Evolutionary conservation across 768 basidiomycete species (phyloP).

Genomic region (Boletus reticulatus): DNA sequence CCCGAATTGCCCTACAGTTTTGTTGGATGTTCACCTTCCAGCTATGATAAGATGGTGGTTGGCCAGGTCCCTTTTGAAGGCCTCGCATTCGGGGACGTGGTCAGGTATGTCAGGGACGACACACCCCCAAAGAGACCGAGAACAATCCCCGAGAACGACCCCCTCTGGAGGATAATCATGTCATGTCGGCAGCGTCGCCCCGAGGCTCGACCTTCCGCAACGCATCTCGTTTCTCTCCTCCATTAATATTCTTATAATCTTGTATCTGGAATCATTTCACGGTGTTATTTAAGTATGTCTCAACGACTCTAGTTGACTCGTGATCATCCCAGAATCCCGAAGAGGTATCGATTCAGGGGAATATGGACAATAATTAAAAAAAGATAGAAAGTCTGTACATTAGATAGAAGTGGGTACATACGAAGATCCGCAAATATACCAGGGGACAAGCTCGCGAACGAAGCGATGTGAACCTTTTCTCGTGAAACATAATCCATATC

Average conservation of each 20-base stretch:
- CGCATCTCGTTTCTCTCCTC: not conserved
- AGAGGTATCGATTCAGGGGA: conserved; percentile 5
- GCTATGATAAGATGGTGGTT: conserved; percentile 16
- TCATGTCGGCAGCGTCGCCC: conserved; percentile 11
- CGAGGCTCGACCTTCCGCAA: conserved; percentile 15
- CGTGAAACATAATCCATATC: not conserved
- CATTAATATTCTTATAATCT: not conserved
- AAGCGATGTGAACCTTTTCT: not conserved
- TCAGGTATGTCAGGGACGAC: not conserved
- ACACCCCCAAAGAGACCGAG: conserved; percentile 7
- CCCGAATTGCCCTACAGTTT: not conserved
- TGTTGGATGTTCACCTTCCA: not conserved
- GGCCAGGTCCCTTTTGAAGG: conserved; percentile 14
- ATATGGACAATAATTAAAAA: conserved; percentile 18
- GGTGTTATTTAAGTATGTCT: not conserved
- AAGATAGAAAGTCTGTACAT: conserved; percentile 12
- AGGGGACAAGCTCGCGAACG: not conserved
- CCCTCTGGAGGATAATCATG: conserved; percentile 11
- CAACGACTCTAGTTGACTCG: too few species aligned
- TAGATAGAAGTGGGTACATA: conserved; percentile 15
- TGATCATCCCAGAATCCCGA: not conserved
- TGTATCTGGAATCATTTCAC: not conserved
- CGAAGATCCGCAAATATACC: conserved; percentile 6
- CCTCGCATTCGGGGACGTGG: not conserved
- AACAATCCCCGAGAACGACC: conserved; percentile 2